These are phyloP conservation scores for Aspergillus sp. DNA, from an alignment of 2,329 filamentous ascomycete genomes.

Conservation along the genomic window DNA sequence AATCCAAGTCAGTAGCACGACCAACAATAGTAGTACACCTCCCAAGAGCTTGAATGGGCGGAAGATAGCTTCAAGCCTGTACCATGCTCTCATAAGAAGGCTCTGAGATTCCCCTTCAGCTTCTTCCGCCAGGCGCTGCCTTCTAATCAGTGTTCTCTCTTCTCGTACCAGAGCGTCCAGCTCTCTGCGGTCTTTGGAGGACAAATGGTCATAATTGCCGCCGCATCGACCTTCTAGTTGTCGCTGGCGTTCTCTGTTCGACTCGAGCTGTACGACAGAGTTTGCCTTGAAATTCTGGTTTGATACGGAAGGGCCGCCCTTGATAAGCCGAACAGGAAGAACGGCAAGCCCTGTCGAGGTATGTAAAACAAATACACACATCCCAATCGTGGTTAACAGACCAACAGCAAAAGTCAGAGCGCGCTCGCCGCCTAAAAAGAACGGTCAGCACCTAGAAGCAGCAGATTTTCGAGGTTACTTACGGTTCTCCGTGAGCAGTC, in stretches of 20 bases:
- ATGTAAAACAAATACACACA: constrained; percentile 84
- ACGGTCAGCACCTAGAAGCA: background rate
- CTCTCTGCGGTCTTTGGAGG: constrained; percentile 85
- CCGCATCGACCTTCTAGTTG: constrained; percentile 86
- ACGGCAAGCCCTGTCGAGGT: constrained; percentile 87
- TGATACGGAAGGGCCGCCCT: constrained; percentile 84
- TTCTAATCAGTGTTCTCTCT: constrained; percentile 87
- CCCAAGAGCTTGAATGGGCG: constrained; percentile 86
- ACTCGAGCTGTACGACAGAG: constrained; percentile 78
- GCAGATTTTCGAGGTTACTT: constrained; percentile 35
- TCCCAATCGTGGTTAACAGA: constrained; percentile 84
- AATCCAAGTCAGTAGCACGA: constrained; percentile 77
- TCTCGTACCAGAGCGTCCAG: constrained; percentile 85
- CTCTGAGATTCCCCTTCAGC: constrained; percentile 70
- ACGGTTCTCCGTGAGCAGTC: constrained; percentile 79
- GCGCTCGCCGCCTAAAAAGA: constrained; percentile 75
- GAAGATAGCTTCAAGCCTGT: constrained; percentile 79
- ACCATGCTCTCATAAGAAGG: constrained; percentile 74
- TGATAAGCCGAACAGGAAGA: constrained; percentile 88
- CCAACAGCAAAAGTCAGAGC: constrained; percentile 89
- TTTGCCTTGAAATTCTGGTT: constrained; percentile 76
- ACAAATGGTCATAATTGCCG: constrained; percentile 73
- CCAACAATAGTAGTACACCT: constrained; percentile 74
- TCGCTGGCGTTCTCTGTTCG: constrained; percentile 87
- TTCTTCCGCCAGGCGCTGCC: constrained; percentile 80